Evolutionary conservation across 2,329 filamentous ascomycete genomes (phyloP).

Genomic region (Cercospora sp.): DNA sequence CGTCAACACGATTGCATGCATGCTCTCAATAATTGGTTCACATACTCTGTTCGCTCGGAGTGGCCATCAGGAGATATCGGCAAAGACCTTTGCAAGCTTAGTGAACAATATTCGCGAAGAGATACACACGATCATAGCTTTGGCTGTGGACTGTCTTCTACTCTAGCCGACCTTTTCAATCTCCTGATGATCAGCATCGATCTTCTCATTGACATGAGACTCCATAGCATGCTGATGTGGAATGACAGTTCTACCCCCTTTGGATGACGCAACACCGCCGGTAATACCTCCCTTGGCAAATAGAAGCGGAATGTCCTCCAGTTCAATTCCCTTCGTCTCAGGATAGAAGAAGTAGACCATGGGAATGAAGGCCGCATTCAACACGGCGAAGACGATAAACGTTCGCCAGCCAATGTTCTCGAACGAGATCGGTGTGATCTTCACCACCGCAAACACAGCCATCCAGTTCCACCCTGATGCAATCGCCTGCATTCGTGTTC

Average conservation of each 20-base stretch:
- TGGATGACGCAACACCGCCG: slow-evolving; percentile 6
- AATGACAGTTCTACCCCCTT: slow-evolving; percentile 22
- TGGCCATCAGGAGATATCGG: background rate
- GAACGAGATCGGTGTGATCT: slow-evolving; percentile 24
- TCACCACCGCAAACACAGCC: slow-evolving; percentile 37
- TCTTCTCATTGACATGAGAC: slow-evolving; percentile 4
- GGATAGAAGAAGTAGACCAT: slow-evolving; percentile 22
- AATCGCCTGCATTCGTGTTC: slow-evolving; percentile 2
- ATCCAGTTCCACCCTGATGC: slow-evolving; percentile 15
- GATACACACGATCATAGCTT: background rate
- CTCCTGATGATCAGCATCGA: slow-evolving; percentile 2
- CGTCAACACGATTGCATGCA: background rate
- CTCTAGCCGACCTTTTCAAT: background rate
- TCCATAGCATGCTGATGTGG: slow-evolving; percentile 17
- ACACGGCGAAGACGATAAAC: slow-evolving; percentile 25
- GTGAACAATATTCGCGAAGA: background rate
- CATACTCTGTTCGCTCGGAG: background rate
- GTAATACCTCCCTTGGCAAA: background rate
- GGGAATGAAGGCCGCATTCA: slow-evolving; percentile 5
- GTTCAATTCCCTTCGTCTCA: slow-evolving; percentile 20
- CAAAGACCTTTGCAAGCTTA: background rate
- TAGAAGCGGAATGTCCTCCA: background rate
- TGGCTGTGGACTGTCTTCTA: background rate
- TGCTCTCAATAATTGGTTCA: background rate
- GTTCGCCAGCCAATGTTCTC: slow-evolving; percentile 11